Conservation (phyloP, 108 stramenopile species). For the Nitzschia sp. region DNA sequence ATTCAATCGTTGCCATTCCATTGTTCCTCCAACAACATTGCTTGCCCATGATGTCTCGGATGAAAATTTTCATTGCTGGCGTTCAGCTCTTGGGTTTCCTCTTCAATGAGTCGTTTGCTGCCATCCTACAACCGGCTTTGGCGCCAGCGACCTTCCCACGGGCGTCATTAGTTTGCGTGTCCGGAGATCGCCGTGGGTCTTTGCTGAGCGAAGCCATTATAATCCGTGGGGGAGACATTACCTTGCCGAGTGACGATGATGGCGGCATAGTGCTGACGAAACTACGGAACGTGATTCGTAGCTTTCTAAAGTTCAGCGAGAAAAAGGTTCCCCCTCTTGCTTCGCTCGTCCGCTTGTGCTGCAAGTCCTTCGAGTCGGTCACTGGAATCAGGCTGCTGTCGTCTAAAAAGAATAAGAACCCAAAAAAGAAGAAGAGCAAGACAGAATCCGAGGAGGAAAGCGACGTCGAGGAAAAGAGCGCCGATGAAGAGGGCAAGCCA, state of each 20-base stretch:
- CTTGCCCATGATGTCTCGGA: background rate
- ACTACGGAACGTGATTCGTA: conserved; percentile 41
- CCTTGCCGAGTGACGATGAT: conserved; percentile 23
- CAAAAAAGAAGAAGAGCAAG: conserved; percentile 36
- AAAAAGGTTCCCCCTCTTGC: conserved; percentile 28
- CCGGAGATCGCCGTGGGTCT: too few species aligned
- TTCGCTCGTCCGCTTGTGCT: conserved; percentile 14
- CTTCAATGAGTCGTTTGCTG: background rate
- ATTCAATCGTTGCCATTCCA: too few species aligned
- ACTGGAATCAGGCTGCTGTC: conserved; percentile 41
- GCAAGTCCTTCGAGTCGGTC: conserved; percentile 33
- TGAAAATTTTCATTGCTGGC: background rate
- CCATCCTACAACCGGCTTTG: background rate
- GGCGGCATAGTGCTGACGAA: conserved; percentile 29
- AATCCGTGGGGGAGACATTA: conserved; percentile 32
- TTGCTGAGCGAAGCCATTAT: background rate
- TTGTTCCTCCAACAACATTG: too few species aligned
- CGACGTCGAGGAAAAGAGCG: conserved; percentile 9
- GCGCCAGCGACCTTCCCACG: background rate
- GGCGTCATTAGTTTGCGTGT: too few species aligned
- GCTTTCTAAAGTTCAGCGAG: conserved; percentile 42
- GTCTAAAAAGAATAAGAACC: conserved; percentile 25
- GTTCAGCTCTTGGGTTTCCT: background rate
- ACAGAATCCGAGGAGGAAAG: conserved; percentile 22
- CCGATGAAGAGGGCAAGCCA: conserved; percentile 7